phyloP scores from a whole-genome alignment of 1,139 yeast species.

The Protomyces inouyei region DNA sequence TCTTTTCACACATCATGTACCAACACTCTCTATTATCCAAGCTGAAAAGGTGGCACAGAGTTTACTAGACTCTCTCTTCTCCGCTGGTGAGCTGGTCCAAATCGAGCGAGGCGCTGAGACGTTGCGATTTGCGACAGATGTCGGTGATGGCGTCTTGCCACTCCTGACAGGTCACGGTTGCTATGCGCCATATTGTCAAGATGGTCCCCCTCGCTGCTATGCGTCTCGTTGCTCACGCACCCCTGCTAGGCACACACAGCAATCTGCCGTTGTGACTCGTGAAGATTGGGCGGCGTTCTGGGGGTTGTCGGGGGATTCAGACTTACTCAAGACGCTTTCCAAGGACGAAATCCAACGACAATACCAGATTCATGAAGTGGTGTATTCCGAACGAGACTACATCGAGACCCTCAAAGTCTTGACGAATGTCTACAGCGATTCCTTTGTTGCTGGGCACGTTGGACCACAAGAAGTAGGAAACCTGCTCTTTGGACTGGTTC shows the following conservation, averaged over 20 bases:
- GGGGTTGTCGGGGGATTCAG: constrained; percentile 56
- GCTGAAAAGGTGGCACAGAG: constrained; percentile 56
- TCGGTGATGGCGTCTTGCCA: constrained; percentile 47
- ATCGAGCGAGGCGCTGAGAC: constrained; percentile 34
- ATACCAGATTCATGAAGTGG: constrained; percentile 70
- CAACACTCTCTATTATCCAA: constrained; percentile 52
- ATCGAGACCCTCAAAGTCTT: constrained; percentile 65
- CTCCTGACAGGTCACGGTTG: constrained; percentile 42
- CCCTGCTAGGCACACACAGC: constrained; percentile 10
- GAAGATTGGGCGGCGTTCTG: constrained; percentile 28
- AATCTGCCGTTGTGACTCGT: not conserved
- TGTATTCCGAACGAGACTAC: constrained; percentile 70
- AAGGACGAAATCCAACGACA: constrained; percentile 60
- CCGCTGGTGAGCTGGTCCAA: constrained; percentile 47
- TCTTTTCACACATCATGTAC: constrained; percentile 50
- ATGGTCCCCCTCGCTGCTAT: constrained; percentile 37
- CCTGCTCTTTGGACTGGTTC: constrained; percentile 58
- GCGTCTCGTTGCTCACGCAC: constrained; percentile 38
- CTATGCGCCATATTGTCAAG: constrained; percentile 42
- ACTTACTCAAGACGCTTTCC: constrained; percentile 43
- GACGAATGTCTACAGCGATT: constrained; percentile 52
- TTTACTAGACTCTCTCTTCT: constrained; percentile 48
- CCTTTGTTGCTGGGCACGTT: constrained; percentile 46
- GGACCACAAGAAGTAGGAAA: constrained; percentile 53
- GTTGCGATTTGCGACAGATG: constrained; percentile 35